phyloP scores from a whole-genome alignment of 2,329 filamentous ascomycete genomes.

The Fusarium albosuccineum region DNA sequence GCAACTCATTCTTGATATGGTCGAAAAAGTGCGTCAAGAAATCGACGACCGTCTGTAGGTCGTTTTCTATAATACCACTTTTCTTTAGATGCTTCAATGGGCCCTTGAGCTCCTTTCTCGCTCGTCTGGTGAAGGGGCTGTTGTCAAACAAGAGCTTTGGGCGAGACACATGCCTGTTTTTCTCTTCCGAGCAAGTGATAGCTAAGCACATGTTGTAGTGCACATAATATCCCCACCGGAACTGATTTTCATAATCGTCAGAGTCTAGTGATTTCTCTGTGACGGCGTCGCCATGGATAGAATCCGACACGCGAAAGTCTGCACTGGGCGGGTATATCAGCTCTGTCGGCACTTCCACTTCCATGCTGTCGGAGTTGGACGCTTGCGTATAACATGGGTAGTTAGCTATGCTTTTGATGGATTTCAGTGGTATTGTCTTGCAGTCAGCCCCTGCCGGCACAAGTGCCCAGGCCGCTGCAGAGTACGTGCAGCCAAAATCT shows the following conservation, averaged over 20 bases:
- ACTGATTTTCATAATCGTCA: background rate
- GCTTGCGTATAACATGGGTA: background rate
- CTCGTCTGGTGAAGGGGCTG: background rate
- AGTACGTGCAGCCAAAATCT: no score
- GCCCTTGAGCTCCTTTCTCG: background rate
- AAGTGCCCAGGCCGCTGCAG: no score
- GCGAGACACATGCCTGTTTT: background rate
- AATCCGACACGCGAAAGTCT: no score
- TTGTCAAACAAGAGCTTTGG: conserved; percentile 13
- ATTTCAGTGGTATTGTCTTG: no score
- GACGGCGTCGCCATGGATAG: background rate
- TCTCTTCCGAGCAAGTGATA: background rate
- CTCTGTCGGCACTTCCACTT: no score
- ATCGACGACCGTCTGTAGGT: background rate
- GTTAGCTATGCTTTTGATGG: background rate
- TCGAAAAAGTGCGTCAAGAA: conserved; percentile 4
- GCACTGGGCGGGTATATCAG: no score
- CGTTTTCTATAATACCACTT: background rate
- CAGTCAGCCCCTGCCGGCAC: no score
- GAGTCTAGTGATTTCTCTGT: no score
- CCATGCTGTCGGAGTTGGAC: no score
- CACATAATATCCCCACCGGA: conserved; percentile 9
- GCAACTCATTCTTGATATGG: background rate
- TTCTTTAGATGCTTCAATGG: background rate
- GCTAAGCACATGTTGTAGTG: background rate